Evolutionary conservation across 805 yeast species (phyloP).

Genomic region (Kluyveromyces aestuarii): DNA sequence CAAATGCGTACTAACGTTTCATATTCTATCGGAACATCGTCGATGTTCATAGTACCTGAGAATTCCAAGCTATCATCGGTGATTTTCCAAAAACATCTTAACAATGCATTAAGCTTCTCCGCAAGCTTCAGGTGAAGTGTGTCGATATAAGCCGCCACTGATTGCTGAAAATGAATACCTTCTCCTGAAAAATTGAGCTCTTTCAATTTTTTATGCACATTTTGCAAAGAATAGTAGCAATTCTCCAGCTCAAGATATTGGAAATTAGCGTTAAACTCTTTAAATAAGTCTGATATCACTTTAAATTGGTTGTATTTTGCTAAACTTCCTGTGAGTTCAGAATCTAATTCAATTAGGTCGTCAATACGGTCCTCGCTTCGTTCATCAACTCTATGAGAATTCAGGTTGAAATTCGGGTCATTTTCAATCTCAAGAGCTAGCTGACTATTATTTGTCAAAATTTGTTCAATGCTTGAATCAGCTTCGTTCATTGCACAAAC

Average conservation of each 20-base stretch:
- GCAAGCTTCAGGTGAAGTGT: conserved; percentile 19
- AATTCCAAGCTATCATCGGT: conserved; percentile 9
- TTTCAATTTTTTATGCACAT: conserved; percentile 17
- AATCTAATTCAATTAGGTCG: conserved; percentile 12
- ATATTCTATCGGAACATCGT: conserved; percentile 13
- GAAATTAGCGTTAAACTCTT: conserved; percentile 23
- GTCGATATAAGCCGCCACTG: conserved; percentile 19
- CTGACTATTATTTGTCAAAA: conserved; percentile 6
- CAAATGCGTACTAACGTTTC: conserved; percentile 10
- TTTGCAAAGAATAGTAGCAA: conserved; percentile 24
- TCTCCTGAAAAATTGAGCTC: conserved; percentile 9
- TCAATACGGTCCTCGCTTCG: not conserved
- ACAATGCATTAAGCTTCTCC: conserved; percentile 9
- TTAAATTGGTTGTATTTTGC: conserved; percentile 14
- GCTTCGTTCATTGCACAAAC: not conserved
- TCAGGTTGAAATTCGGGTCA: conserved; percentile 15
- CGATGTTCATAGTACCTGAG: conserved; percentile 3
- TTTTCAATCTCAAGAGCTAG: conserved; percentile 8
- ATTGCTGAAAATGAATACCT: conserved; percentile 21
- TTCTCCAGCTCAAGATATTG: conserved; percentile 24
- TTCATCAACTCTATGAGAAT: not conserved
- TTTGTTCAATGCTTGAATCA: not conserved
- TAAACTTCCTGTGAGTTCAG: conserved; percentile 12
- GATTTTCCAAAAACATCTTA: conserved; percentile 20
- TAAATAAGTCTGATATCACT: conserved; percentile 14